Base-by-base conservation (phyloP, 345 rosid genomes). In the Barbarea vulgaris region DNA sequence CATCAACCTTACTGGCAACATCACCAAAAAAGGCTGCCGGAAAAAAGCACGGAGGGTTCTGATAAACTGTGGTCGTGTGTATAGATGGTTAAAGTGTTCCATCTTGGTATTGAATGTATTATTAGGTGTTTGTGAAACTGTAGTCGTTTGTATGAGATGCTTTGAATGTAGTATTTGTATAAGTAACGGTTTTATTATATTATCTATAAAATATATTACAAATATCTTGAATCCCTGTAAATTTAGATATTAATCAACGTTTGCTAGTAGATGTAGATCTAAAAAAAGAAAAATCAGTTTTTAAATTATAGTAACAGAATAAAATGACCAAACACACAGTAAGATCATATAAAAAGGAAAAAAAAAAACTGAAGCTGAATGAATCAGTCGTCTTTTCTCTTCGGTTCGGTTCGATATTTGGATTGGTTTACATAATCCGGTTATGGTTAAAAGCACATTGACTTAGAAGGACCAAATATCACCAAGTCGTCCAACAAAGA, bases 1-100 rank as follows among this genome's bases (percentile, higher is more conserved):
- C 55, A 68, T 39, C 81, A 58, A 44, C 58, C 10, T 22, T 34
- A 5, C 3, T 15, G 39, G 84, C 68, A 80, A 81, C 65, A 6
- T 71, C 81, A 17, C 81, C 77, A 72, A 72, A 52, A 66, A 44
- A 65, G 64, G 77, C 30, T 47, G 50, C 82, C 84, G 55, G 77
- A 61, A 82, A 79, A 72, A 73, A 79, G 17, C 15, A 76, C 44
- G 52, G 74, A 73, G 81, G 80, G 69, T 36, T 73, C 25, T 82
- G 75, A 50, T 73, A 9, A 76, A 76, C 62, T 54, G 72, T 60
- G 9, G 22, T 22, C 25, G 60, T 73, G 59, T 73, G 78, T 44
- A 73, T 19, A 56, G 67, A 79, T 73, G 73, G 81, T 52, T 4
- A 14, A 72, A 52, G 64, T 60, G 66, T 68, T 67, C 70, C 70